Base-by-base conservation (phyloP, 176 grass and related monocot genomes). In the Cenchrus americanus region DNA sequence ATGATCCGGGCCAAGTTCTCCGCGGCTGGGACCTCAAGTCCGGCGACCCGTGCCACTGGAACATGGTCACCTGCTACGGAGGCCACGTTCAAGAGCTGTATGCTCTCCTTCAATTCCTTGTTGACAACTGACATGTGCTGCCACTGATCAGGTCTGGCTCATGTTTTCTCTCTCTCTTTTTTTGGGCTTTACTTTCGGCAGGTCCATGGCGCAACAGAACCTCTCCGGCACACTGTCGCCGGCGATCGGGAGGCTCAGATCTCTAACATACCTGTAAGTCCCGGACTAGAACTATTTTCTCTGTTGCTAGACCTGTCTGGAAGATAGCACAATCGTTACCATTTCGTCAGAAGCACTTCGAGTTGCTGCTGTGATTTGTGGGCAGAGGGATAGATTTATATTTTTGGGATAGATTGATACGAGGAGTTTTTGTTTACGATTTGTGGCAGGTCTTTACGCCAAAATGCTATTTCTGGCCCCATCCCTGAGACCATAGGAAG, bases 1-100 rank as follows among this genome's bases (percentile, higher is more conserved):
- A 51, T 5, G 92, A 97, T 43, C 88, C 90, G 13, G 62, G 80
- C n/a, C 79, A 84, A 12, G 76, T 91, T 49, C 87, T 97, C 60
- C 47, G 71, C 40, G 90, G 84, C 89, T 97, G 94, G 94, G 82
- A 87, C 69, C 62, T 73, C 78, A 81, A 43, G 66, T 91, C 86
- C 30, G 92, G 86, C 44, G 80, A 91, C 32, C 92, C 92, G n/a
- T 97, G 95, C 84, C 57, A 32, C 77, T 97, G 95, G 90, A 82
- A 54, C 40, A 84, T 92, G 88, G 87, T 97, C 58, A 86, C 72
- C 61, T 97, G 92, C 82, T 63, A 73, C 14, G 62, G 62, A 5
- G 92, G 95, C 75, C 86, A 78, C 21, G 76, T 97, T 21, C 63
- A 43, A 52, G 49, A 77, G 13, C 59, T 97, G 95, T 94, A 85